A percentile compares a stretch with the other conserved stretches of the same genome.
Conservation (phyloP, 139 green algal species). For the Coelastrella sp. region DNA sequence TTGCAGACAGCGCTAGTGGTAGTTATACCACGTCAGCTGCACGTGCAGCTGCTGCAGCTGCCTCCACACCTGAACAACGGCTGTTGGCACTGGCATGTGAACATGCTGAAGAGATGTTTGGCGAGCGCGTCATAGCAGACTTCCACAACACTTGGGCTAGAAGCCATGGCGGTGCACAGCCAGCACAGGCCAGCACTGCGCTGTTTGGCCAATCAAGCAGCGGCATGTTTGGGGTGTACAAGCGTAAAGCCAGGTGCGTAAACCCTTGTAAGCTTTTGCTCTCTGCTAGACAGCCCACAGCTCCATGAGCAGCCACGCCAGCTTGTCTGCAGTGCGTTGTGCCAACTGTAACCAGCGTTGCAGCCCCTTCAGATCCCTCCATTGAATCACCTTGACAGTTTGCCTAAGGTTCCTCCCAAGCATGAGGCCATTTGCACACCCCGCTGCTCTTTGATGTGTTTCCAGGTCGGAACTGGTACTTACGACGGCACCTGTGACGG, state of each 20-base stretch:
- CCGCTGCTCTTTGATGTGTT: no score
- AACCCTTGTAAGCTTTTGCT: background rate
- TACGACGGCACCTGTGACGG: constrained; percentile 56
- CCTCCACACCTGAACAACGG: constrained; percentile 45
- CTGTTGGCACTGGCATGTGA: constrained; percentile 54
- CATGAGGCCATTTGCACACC: no score
- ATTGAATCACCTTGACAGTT: no score
- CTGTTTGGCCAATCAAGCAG: constrained; percentile 15
- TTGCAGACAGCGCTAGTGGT: constrained; percentile 36
- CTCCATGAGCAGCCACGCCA: no score
- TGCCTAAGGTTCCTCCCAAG: no score
- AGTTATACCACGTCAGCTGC: constrained; percentile 27
- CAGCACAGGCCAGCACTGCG: background rate
- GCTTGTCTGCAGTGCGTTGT: no score
- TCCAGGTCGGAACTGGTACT: constrained; percentile 56
- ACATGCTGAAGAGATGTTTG: constrained; percentile 50
- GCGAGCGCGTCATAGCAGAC: constrained; percentile 48
- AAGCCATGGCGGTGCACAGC: background rate
- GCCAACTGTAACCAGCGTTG: no score
- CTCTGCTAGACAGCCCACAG: no score
- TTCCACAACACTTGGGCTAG: background rate
- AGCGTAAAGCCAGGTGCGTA: constrained; percentile 34
- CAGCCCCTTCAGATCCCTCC: no score
- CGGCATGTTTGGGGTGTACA: constrained; percentile 44
- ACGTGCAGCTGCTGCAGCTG: background rate